Base-by-base conservation (phyloP, 306 rosid species). In the Vigna angularis region DNA sequence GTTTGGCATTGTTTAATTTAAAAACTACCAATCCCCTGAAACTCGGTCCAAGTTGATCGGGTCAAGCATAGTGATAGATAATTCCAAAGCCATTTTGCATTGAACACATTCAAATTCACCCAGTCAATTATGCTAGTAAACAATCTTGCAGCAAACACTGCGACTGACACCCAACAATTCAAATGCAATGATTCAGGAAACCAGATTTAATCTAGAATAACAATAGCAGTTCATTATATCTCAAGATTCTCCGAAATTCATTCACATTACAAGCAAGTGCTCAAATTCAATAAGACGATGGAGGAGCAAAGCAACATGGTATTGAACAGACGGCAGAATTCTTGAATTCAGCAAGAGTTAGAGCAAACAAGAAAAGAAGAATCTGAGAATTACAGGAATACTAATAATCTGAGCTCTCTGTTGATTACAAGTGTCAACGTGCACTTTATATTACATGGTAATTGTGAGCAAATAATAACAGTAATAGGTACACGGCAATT, bases 361-460 rank as follows among this genome's bases (percentile, higher is more conserved):
- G 68, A 18, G n/a, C 42, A 78, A 70, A 7, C 32, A 66, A 6
- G 17, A 65, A 15, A 2, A 42, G 47, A 42, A 42, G 12, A 42
- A 24, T 10, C 10, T 69, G 32, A 78, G 32, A 78, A 38, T 77
- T 64, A 48, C 69, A 65, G 32, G 20, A 38, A 70, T 11, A 56
- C 65, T 72, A 20, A 48, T 57, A 57, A 40, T 73, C 48, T 18
- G 68, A 30, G 12, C 70, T 48, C 48, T 17, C 40, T 59, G 66
- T 57, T 81, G 56, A 58, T 56, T 64, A 48, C 59, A 74, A 74
- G 78, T 47, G 76, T 69, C 79, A 36, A 50, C 17, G 16, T 49
- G 76, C 79, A 79, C 73, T 66, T 62, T 30, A 65, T 74, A 75
- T 26, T 11, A 45, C 3, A n/a, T 75, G 70, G 57, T 81, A 85